Evolutionary conservation across 768 basidiomycete genomes (phyloP), one percentile per base, ranked within the genome.

Genomic region (Hysterangium stoloniferum): DNA sequence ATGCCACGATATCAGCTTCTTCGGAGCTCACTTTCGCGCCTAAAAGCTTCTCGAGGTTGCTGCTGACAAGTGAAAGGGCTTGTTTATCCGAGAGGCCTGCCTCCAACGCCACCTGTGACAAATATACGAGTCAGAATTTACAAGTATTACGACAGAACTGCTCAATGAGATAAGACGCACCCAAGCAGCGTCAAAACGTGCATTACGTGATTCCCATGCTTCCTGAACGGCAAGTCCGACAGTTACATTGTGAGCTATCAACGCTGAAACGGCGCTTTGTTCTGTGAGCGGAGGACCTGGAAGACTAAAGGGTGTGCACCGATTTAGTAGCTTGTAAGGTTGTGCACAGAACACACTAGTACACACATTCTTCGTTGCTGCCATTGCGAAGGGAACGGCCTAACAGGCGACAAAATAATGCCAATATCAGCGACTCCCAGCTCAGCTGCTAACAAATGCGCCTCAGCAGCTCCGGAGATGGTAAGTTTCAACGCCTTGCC

Each of bases 131-230:
- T 24, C 22, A 36, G 7, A 45, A 15, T 33, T 33, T 29, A 46
- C 13, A 17, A 27, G 47, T 24, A 37, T 19, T 36, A 2, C 15
- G 33, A 25, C 7, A 22, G 6, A 37, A 37, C 34, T 35, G 34
- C n/a, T 35, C 19, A 11, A 35, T 35, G 34, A 12, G 29, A 45
- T 29, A 15, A 6, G 17, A 68, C 79, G 57, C 54, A 84, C 86
- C 91, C 92, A 94, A 36, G 78, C 86, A 27, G 80, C 66, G 56
- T 95, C 90, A 56, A 91, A 86, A 13, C 84, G 77, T 8, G 84
- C 73, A 60, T 84, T 89, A 22, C 86, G 77, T 6, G 85, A 82
- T 24, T 75, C 71, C 84, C 83, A 90, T 34, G 76, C 75, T 54
- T 80, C 78, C 38, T 73, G 65, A 40, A 82, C 71, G 15, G 84